A percentile compares a stretch with the other conserved stretches of the same genome.
phyloP scores from a whole-genome alignment of 2,329 filamentous ascomycete genomes.

The Fusarium tricinctum region DNA sequence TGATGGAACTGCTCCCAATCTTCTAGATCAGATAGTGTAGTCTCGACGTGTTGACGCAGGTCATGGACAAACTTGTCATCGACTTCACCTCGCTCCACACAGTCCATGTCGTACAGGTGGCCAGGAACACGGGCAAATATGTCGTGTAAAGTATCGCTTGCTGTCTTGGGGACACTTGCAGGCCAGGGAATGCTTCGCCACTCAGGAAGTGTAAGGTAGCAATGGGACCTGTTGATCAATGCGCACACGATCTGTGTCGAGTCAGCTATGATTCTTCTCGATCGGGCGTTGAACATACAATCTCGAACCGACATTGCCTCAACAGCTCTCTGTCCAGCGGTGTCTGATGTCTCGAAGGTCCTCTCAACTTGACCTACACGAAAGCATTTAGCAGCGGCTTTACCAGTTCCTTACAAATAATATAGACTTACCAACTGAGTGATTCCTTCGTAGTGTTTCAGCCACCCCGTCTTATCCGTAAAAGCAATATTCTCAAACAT shows the following conservation, averaged over 20 bases:
- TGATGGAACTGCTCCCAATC: constrained; percentile 17
- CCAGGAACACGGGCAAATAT: constrained; percentile 24
- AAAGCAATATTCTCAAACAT: constrained; percentile 31
- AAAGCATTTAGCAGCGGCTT: neutral
- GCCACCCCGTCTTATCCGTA: constrained; percentile 20
- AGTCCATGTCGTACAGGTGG: constrained; percentile 9
- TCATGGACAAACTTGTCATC: neutral
- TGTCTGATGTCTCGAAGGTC: constrained; percentile 12
- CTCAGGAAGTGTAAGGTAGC: constrained; percentile 15
- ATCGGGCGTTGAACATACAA: neutral
- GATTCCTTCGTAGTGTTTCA: constrained; percentile 28
- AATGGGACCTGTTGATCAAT: constrained; percentile 12
- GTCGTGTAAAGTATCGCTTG: constrained; percentile 21
- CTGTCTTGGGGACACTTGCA: neutral
- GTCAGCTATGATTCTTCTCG: neutral
- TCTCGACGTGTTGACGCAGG: constrained; percentile 3
- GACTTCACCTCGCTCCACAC: neutral
- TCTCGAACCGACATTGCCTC: constrained; percentile 29
- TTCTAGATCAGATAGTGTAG: constrained; percentile 1
- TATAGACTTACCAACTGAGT: neutral
- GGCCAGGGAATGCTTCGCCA: constrained; percentile 13
- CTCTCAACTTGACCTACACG: constrained; percentile 14
- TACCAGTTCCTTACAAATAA: fast-evolving
- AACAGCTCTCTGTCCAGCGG: constrained; percentile 14
- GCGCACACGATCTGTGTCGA: constrained; percentile 3